Percentiles rank a stretch among this genome's conserved stretches.
These are phyloP conservation scores for Monilinia laxa DNA, from an alignment of 2,329 filamentous ascomycete genomes.

Conservation along the genomic window DNA sequence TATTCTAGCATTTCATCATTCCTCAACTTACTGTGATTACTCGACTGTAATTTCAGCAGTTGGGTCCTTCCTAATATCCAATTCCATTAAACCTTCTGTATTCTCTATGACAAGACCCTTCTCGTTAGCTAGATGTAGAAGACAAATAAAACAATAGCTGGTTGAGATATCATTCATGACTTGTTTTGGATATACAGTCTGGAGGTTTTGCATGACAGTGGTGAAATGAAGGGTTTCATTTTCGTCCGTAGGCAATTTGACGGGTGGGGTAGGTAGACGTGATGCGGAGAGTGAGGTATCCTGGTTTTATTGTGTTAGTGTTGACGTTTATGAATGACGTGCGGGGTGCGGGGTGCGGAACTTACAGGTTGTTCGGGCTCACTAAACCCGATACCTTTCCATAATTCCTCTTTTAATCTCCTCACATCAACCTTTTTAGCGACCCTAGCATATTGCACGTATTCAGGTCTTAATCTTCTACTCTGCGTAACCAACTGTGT, in stretches of 20 bases:
- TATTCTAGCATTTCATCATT: background rate
- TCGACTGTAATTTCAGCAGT: constrained; percentile 54
- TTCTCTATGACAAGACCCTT: constrained; percentile 65
- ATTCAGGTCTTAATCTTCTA: constrained; percentile 62
- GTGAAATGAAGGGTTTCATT: constrained; percentile 74
- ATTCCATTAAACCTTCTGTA: constrained; percentile 52
- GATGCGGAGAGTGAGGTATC: constrained; percentile 15
- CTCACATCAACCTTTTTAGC: constrained; percentile 72
- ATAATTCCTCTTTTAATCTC: constrained; percentile 67
- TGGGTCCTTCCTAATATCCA: constrained; percentile 62
- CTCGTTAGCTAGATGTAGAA: constrained; percentile 74
- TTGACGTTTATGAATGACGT: background rate
- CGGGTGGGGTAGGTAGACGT: constrained; percentile 42
- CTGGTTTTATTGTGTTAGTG: constrained; percentile 13
- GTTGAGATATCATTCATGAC: constrained; percentile 94
- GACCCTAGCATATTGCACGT: constrained; percentile 68
- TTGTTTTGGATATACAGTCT: constrained; percentile 80
- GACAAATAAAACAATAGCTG: constrained; percentile 84
- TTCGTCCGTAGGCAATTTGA: constrained; percentile 40
- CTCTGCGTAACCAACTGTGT: constrained; percentile 66
- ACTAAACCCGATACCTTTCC: constrained; percentile 64
- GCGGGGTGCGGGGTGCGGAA: constrained; percentile 18
- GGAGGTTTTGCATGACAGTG: constrained; percentile 83
- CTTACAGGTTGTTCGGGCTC: constrained; percentile 49
- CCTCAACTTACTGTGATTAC: constrained; percentile 24